Percentiles rank a stretch among this genome's conserved stretches.
phyloP scores from a whole-genome alignment of 495 filamentous ascomycete genomes.

The Penicillium chermesinum region DNA sequence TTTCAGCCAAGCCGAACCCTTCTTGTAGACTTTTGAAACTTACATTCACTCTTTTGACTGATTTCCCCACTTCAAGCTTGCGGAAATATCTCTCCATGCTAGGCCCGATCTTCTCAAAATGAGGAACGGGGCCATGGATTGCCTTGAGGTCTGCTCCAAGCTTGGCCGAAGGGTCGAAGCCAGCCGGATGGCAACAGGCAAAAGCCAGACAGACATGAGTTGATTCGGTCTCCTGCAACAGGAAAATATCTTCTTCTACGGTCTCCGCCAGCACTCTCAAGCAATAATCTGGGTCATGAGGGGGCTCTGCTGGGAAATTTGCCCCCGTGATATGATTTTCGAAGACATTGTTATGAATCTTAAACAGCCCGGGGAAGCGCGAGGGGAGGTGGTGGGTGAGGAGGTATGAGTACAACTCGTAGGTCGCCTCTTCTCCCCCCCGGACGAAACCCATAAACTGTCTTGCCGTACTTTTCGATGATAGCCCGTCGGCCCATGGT shows the following conservation, averaged over 20 bases:
- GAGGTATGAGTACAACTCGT: constrained; percentile 65
- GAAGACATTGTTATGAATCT: constrained; percentile 15
- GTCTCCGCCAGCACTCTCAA: neutral
- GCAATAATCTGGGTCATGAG: constrained; percentile 8
- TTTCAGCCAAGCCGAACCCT: neutral
- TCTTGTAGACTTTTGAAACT: neutral
- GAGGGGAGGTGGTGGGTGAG: constrained; percentile 56
- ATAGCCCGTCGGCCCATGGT: constrained; percentile 49
- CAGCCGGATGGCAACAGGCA: constrained; percentile 64
- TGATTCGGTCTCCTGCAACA: constrained; percentile 23
- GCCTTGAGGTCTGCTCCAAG: constrained; percentile 55
- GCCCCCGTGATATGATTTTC: constrained; percentile 42
- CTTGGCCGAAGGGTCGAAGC: constrained; percentile 63
- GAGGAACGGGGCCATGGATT: constrained; percentile 67
- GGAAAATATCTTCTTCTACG: constrained; percentile 60
- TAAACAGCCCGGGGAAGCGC: constrained; percentile 61
- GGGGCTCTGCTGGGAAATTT: constrained; percentile 33
- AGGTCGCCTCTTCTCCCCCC: constrained; percentile 38
- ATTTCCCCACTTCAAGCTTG: constrained; percentile 34
- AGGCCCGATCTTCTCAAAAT: constrained; percentile 65
- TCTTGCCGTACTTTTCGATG: constrained; percentile 41
- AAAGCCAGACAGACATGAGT: constrained; percentile 57
- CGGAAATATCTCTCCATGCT: constrained; percentile 76
- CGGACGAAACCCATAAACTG: constrained; percentile 35
- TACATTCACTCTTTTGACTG: constrained; percentile 8